A percentile compares a stretch with the other conserved stretches of the same genome.
Conservation (phyloP, 163 green algal species). For the Chloromonas sp. region DNA sequence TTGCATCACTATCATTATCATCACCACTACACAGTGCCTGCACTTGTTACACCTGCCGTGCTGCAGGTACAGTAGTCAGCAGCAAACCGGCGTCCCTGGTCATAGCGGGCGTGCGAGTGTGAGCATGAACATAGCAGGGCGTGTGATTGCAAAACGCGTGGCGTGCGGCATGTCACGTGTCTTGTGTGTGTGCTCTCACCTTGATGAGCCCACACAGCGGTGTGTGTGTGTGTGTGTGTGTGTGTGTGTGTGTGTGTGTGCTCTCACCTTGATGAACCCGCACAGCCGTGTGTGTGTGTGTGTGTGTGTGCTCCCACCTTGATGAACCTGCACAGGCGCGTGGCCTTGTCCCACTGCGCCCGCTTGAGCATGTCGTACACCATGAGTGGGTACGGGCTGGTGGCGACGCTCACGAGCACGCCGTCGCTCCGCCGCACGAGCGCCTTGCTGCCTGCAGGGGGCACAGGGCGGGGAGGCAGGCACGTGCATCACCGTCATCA, state of each 20-base stretch:
- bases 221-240: slow-evolving; percentile 57
- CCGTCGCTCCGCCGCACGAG: slow-evolving; percentile 50
- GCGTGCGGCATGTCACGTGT: too few species aligned
- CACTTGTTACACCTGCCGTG: too few species aligned
- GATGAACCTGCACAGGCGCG: slow-evolving; percentile 63
- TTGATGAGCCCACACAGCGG: slow-evolving; percentile 67
- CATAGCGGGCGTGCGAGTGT: too few species aligned
- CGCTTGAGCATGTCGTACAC: slow-evolving; percentile 54
- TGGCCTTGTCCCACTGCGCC: slow-evolving; percentile 62
- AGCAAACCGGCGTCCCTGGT: too few species aligned
- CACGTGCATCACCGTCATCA: too few species aligned
- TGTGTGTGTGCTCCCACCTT: slow-evolving; percentile 54
- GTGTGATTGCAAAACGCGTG: too few species aligned
- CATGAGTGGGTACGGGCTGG: slow-evolving; percentile 47
- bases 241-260: slow-evolving; percentile 2
- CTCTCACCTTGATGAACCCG: slow-evolving; percentile 54
- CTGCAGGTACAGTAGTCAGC: too few species aligned
- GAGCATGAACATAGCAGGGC: too few species aligned
- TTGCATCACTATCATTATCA: neutral
- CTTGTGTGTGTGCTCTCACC: slow-evolving; percentile 17
- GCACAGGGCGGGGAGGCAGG: neutral
- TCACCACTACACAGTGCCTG: too few species aligned
- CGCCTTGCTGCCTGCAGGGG: slow-evolving; percentile 22
- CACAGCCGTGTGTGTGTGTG: slow-evolving; percentile 65
- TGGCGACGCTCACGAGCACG: slow-evolving; percentile 43